phyloP scores from a whole-genome alignment of 2,329 filamentous ascomycete genomes.

The Sclerotinia trifoliorum region DNA sequence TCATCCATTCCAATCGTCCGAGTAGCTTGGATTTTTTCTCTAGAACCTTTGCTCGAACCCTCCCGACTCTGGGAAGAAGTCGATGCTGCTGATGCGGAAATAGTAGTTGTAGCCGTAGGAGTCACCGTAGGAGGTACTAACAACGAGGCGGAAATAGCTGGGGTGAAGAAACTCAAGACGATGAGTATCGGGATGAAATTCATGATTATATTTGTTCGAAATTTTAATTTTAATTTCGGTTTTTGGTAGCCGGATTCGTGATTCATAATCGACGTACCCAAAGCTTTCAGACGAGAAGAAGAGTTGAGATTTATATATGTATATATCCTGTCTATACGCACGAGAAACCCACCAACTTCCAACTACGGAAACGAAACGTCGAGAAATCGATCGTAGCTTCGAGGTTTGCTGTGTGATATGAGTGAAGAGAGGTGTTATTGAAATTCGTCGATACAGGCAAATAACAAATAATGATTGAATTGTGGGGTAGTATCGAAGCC shows the following conservation, averaged over 20 bases:
- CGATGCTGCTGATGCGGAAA: background rate
- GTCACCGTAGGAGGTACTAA: background rate
- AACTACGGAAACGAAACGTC: background rate
- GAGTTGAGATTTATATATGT: background rate
- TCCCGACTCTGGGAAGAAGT: background rate
- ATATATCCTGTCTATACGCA: too few species aligned
- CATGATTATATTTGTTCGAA: background rate
- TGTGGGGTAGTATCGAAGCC: constrained; percentile 2
- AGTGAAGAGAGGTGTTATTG: background rate
- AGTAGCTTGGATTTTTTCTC: background rate
- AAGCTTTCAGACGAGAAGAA: background rate
- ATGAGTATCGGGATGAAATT: background rate
- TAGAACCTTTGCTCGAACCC: too few species aligned
- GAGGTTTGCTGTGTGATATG: background rate
- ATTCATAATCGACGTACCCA: background rate
- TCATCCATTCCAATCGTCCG: background rate
- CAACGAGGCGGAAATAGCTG: background rate
- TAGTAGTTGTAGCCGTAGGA: background rate
- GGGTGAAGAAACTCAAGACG: background rate
- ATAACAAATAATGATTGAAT: background rate
- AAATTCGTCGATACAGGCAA: background rate
- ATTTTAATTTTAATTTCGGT: too few species aligned
- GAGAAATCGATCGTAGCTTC: background rate
- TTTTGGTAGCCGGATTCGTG: background rate
- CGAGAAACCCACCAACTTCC: background rate